Conservation (phyloP, 768 basidiomycete genomes). For the Coprinellus aureogranulatus region DNA sequence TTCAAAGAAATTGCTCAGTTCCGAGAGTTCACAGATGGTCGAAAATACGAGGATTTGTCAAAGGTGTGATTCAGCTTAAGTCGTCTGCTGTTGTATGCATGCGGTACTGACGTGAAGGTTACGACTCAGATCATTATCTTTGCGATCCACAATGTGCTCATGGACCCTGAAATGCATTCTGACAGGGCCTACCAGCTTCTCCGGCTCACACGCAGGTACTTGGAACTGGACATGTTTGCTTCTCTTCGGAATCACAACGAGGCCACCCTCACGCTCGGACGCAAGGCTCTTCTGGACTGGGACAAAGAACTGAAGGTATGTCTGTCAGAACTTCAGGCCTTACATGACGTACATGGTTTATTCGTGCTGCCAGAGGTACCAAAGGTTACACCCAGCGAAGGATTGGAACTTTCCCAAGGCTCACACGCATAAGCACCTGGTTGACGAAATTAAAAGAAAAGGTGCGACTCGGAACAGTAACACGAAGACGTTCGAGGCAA, state of each 20-base stretch:
- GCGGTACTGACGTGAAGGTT: too few relatives aligned
- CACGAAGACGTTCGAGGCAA: conserved; percentile 5
- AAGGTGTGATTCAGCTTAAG: neutral
- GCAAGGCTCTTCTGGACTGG: neutral
- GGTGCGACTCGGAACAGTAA: neutral
- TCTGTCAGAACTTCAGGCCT: neutral
- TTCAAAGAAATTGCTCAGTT: neutral
- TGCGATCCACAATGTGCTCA: neutral
- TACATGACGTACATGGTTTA: too few relatives aligned
- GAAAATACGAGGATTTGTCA: conserved; percentile 11
- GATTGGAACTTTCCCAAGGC: neutral
- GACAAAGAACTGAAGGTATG: neutral
- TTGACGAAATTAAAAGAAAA: neutral
- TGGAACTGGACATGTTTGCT: neutral
- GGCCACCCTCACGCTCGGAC: neutral
- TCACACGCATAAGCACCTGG: neutral
- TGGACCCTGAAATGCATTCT: neutral
- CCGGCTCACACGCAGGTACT: neutral
- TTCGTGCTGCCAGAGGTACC: neutral
- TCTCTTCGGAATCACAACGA: neutral
- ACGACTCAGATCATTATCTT: conserved; percentile 6
- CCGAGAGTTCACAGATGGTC: conserved; percentile 12
- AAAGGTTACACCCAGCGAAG: neutral
- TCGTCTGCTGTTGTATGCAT: too few relatives aligned
- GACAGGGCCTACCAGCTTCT: neutral